Percentiles rank a stretch among this genome's conserved stretches.
These are phyloP conservation scores for Spizellomyces punctatus DNA, from an alignment of 192 early-diverging fungal species.

Conservation along the genomic window DNA sequence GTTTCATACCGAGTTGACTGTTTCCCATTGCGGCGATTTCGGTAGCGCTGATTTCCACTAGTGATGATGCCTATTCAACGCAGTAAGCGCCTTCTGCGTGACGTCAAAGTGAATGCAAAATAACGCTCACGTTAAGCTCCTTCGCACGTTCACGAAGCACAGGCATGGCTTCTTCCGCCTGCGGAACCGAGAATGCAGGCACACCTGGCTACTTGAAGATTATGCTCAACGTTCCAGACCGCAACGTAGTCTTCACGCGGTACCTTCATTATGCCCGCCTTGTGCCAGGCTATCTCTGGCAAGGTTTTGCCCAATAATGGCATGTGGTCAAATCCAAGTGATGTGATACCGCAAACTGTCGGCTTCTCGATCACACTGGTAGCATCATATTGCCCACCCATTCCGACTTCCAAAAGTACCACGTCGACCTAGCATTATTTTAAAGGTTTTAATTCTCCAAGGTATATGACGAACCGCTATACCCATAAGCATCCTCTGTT, in stretches of 20 bases:
- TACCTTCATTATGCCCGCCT: conserved; percentile 79
- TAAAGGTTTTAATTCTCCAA: not conserved
- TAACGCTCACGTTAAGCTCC: conserved; percentile 58
- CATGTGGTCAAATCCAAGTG: conserved; percentile 78
- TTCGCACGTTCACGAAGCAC: conserved; percentile 69
- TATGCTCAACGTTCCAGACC: conserved; percentile 1
- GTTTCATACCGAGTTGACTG: conserved; percentile 40
- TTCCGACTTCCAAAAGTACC: conserved; percentile 81
- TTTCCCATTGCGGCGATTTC: conserved; percentile 26
- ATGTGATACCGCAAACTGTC: conserved; percentile 62
- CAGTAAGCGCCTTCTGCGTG: too few species aligned
- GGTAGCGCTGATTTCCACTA: not conserved
- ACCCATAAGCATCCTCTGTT: not conserved
- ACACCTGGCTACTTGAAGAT: conserved; percentile 47
- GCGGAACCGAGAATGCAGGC: conserved; percentile 72
- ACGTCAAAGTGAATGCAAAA: too few species aligned
- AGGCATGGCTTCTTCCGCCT: conserved; percentile 65
- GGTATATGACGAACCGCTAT: conserved; percentile 7
- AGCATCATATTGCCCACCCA: conserved; percentile 83
- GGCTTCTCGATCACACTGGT: conserved; percentile 76
- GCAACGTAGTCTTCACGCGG: not conserved
- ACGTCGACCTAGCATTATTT: conserved; percentile 55
- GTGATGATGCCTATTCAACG: not conserved
- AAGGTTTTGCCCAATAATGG: conserved; percentile 71
- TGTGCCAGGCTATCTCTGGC: conserved; percentile 75